Base-by-base conservation (phyloP, 495 filamentous ascomycete genomes). In the Hypoxylon cercidicola region DNA sequence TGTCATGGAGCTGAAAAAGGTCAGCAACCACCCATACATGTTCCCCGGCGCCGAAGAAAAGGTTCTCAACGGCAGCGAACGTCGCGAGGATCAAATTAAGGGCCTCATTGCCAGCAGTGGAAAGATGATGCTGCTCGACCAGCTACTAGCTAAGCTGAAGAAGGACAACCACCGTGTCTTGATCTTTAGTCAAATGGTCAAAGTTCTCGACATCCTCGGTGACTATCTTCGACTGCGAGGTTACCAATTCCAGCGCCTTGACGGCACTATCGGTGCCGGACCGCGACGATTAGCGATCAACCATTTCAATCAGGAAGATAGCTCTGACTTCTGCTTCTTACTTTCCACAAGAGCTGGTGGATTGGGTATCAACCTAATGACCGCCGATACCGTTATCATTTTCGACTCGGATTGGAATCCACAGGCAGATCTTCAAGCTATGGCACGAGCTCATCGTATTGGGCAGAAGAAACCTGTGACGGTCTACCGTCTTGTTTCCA, bases 361-460 rank as follows among this genome's bases (percentile, higher is more conserved):
- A 72, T 85, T 99, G 15, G 95, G 95, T 46, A 98, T 99, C 79
- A 99, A 99, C 70, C 77, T 99, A 43, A 98, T 97, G 93, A 97
- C 95, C 46, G 95, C 95, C 1, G 95, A 99, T 72, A 98, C 96
- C 0, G 96, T 99, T 58, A 91, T 99, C 64, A 85, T 99, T 39
- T 98, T 98, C 68, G 95, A 99, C 73, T 98, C 96, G 0, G 95
- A 99, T 72, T 99, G 96, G 96, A 99, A 99, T 61, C 95, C 95
- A 12, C 95, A 99, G 73, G 95, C 95, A 0, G 95, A 99, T 82
- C 79, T 99, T 53, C 95, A 99, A 68, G 95, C 95, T 16, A 99
- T 99, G 95, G 94, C 95, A 43, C 88, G 95, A 66, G 96, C 96
- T 46, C 96, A 99, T 76, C 89, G 95, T 68, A 99, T 99, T 55